A percentile compares a stretch with the other conserved stretches of the same genome.
These are phyloP conservation scores for Mortierella polycephala DNA, from an alignment of 371 early-diverging fungal genomes.

Conservation along the genomic window DNA sequence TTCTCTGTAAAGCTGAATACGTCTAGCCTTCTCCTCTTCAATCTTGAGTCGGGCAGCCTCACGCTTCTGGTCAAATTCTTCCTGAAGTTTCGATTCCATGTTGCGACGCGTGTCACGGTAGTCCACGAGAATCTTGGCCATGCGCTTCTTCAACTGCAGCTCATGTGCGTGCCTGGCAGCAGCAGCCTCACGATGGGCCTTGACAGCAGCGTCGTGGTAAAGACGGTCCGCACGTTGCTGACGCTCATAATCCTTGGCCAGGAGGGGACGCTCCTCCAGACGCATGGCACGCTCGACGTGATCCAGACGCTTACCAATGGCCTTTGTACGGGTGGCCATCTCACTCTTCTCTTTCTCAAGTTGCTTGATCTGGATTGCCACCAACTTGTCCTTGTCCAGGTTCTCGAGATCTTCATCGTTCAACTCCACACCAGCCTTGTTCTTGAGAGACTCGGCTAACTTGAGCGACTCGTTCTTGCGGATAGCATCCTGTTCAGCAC, in stretches of 20 bases:
- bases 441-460: slow-evolving; percentile 87
- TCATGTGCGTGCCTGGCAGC: slow-evolving; percentile 76
- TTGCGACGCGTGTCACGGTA: slow-evolving; percentile 72
- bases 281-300: slow-evolving; percentile 98
- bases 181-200: slow-evolving; percentile 74
- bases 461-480: slow-evolving; percentile 88
- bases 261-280: slow-evolving; percentile 91
- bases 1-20: slow-evolving; percentile 67
- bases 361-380: slow-evolving; percentile 90
- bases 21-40: slow-evolving; percentile 77
- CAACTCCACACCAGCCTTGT: slow-evolving; percentile 84
- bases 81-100: slow-evolving; percentile 66
- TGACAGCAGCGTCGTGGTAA: slow-evolving; percentile 80
- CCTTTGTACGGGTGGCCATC: slow-evolving; percentile 76
- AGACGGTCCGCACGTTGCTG: slow-evolving; percentile 89
- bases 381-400: slow-evolving; percentile 83
- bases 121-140: slow-evolving; percentile 84
- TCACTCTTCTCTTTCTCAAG: slow-evolving; percentile 92
- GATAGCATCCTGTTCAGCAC: slow-evolving; percentile 82
- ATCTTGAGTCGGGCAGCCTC: slow-evolving; percentile 66
- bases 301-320: slow-evolving; percentile 85
- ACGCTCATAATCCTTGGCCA: slow-evolving; percentile 90
- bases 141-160: slow-evolving; percentile 78
- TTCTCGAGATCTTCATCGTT: slow-evolving; percentile 84
- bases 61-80: slow-evolving; percentile 63